Conservation (phyloP, 768 basidiomycete genomes). For the Leucosporidium creatinivorum region DNA sequence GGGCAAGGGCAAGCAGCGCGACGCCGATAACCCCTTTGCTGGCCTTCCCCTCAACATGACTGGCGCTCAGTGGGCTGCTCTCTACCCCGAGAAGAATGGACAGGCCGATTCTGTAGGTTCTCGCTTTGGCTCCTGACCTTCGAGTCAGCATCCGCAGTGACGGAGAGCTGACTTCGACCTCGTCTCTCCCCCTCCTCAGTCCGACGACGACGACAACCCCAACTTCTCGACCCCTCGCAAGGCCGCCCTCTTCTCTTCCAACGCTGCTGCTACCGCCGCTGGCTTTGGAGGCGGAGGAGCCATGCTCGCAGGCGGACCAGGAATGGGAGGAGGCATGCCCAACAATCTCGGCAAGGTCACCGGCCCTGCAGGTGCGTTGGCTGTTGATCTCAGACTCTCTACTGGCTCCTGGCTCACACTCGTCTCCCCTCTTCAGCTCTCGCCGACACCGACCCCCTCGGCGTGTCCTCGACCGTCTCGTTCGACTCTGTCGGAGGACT, state of each 20-base stretch:
- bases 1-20: constrained; percentile 17
- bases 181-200: neutral
- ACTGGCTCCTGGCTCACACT: neutral
- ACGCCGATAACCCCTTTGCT: constrained; percentile 19
- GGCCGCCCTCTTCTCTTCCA: constrained; percentile 25
- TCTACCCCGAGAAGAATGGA: constrained; percentile 28
- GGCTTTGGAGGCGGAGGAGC: constrained; percentile 19
- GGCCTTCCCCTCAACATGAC: constrained; percentile 30
- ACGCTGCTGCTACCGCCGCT: constrained; percentile 12
- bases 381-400: neutral
- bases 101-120: constrained; percentile 27
- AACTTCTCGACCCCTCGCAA: constrained; percentile 25
- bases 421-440: constrained; percentile 40
- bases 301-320: constrained; percentile 33
- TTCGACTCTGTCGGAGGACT: constrained; percentile 96
- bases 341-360: constrained; percentile 35
- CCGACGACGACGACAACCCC: constrained; percentile 33
- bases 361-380: constrained; percentile 16
- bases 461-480: constrained; percentile 83
- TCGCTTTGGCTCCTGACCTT: neutral
- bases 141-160: neutral
- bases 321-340: constrained; percentile 27
- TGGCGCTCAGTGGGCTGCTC: constrained; percentile 26
- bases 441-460: constrained; percentile 91
- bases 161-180: neutral